Percentiles rank a stretch among this genome's conserved stretches.
Evolutionary conservation across 352 stramenopile genomes (phyloP).

Genomic region (Phytophthora sansomeana): DNA sequence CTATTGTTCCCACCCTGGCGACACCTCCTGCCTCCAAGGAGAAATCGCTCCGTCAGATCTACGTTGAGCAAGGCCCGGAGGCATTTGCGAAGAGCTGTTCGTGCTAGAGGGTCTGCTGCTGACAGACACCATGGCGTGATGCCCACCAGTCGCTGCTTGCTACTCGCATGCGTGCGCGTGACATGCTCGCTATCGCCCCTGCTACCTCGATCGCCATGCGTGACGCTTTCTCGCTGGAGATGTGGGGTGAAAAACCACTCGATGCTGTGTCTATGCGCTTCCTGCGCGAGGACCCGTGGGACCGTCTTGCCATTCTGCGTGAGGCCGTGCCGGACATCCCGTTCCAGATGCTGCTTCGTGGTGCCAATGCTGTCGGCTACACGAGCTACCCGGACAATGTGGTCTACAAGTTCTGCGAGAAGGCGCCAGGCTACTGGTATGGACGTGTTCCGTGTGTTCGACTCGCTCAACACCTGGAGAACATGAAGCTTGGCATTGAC

Average conservation of each 20-base stretch:
- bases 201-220: conserved; percentile 93
- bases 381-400: conserved; percentile 98
- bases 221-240: conserved; percentile 97
- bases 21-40: conserved; percentile 42
- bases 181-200: conserved; percentile 96
- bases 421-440: conserved; percentile 95
- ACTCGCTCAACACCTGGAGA: conserved; percentile 99
- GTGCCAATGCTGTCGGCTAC: conserved; percentile 97
- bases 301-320: conserved; percentile 91
- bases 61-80: conserved; percentile 94
- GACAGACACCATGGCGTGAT: conserved; percentile 99
- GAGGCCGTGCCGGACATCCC: conserved; percentile 96
- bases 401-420: conserved; percentile 97
- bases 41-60: conserved; percentile 92
- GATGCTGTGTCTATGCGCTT: conserved; percentile 98
- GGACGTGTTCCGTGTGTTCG: conserved; percentile 99
- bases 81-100: conserved; percentile 97
- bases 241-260: no score
- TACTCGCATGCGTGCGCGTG: conserved; percentile 95
- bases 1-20: conserved; percentile 79
- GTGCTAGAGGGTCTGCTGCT: conserved; percentile 94
- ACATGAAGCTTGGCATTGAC: conserved; percentile 97
- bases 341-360: conserved; percentile 98
- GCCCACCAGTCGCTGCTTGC: conserved; percentile 98
- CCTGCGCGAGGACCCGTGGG: conserved; percentile 97